These are phyloP conservation scores for Citrus reticulata DNA, from an alignment of 345 rosid genomes.

Conservation along the genomic window DNA sequence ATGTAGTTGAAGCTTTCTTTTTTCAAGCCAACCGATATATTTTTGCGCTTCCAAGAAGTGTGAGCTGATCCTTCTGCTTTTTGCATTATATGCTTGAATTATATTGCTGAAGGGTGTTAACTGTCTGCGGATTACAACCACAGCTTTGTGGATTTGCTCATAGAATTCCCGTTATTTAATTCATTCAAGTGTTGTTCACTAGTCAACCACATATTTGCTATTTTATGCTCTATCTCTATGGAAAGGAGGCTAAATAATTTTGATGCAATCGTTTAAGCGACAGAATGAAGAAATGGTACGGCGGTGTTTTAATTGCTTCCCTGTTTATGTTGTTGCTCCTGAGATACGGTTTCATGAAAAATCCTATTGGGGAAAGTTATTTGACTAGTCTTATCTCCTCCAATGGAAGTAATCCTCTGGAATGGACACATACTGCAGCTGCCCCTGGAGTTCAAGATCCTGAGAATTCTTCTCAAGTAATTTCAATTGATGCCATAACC, in stretches of 20 bases:
- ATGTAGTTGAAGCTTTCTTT: slow-evolving; percentile 4
- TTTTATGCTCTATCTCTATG: slow-evolving; percentile 1
- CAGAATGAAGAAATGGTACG: slow-evolving; percentile 88
- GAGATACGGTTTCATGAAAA: slow-evolving; percentile 61
- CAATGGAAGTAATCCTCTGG: slow-evolving; percentile 71
- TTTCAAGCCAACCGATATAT: slow-evolving; percentile 12
- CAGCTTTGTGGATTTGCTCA: slow-evolving; percentile 3
- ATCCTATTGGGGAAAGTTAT: slow-evolving; percentile 55
- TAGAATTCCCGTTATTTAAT: neutral
- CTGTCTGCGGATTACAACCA: slow-evolving; percentile 1
- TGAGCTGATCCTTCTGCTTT: slow-evolving; percentile 15
- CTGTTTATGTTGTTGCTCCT: slow-evolving; percentile 70
- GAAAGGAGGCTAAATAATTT: slow-evolving; percentile 6
- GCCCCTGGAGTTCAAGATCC: slow-evolving; percentile 56
- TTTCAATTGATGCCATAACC: slow-evolving; percentile 51
- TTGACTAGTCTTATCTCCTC: slow-evolving; percentile 36
- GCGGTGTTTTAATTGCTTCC: slow-evolving; percentile 65
- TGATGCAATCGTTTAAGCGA: slow-evolving; percentile 14
- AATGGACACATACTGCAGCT: slow-evolving; percentile 57
- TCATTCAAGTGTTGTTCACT: slow-evolving; percentile 4
- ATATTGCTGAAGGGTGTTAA: neutral
- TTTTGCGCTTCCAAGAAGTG: slow-evolving; percentile 4
- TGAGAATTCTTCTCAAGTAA: slow-evolving; percentile 50
- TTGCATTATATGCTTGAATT: slow-evolving; percentile 2
- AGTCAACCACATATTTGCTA: slow-evolving; percentile 4